phyloP scores from a whole-genome alignment of 306 rosid genomes.

The Oxytropis ochrocephala region DNA sequence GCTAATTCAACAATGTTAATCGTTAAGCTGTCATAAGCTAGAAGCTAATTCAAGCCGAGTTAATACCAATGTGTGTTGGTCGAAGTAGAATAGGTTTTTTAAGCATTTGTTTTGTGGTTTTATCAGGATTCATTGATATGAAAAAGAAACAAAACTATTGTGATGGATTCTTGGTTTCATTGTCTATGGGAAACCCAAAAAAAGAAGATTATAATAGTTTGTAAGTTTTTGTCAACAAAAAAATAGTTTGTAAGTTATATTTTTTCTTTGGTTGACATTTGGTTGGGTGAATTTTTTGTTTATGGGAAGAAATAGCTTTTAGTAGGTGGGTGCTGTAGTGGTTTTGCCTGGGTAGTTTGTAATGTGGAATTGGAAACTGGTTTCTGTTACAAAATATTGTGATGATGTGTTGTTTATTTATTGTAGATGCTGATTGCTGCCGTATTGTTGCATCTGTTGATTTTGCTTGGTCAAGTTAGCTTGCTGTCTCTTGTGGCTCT shows the following conservation, averaged over 20 bases:
- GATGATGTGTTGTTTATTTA: not conserved
- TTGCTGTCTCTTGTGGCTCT: conserved; percentile 3
- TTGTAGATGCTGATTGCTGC: not conserved
- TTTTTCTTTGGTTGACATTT: not conserved
- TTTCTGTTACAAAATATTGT: not conserved
- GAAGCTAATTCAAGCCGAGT: not conserved
- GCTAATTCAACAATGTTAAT: not conserved
- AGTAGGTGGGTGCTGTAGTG: not conserved
- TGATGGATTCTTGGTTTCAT: not conserved
- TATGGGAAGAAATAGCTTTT: not conserved
- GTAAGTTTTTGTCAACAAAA: not conserved
- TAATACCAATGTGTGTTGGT: not conserved
- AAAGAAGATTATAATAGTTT: not conserved
- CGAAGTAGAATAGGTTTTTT: not conserved
- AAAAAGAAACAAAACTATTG: not conserved
- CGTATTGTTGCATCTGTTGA: not conserved
- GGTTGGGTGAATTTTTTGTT: not conserved
- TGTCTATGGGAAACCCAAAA: not conserved
- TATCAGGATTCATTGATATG: not conserved
- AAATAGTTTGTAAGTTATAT: not conserved
- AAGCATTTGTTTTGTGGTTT: not conserved
- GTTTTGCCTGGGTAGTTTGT: not conserved
- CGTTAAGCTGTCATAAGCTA: not conserved
- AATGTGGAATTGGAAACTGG: not conserved
- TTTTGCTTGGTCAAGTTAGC: conserved; percentile 12